Evolutionary conservation across 208 protist species (phyloP).

Genomic region (Vickermania spadyakhi): DNA sequence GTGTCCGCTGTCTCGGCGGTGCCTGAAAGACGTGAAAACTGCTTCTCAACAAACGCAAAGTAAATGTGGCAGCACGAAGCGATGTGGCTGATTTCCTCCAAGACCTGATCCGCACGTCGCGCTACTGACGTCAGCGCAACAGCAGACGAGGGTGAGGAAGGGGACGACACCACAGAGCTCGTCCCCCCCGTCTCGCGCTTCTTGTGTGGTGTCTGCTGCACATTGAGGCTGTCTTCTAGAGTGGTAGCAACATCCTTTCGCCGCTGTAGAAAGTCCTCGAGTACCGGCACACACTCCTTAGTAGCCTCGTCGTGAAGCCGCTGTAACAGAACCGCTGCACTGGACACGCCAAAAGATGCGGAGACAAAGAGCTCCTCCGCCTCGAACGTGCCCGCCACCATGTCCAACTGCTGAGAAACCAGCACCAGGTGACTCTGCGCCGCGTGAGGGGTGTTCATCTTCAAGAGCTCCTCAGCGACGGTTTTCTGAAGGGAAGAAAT

Average conservation of each 20-base stretch:
- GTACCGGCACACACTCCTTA: slow-evolving; percentile 63
- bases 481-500: slow-evolving; percentile 40
- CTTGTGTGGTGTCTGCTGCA: too few species aligned
- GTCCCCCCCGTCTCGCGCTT: slow-evolving; percentile 6
- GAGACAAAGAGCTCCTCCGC: slow-evolving; percentile 53
- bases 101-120: slow-evolving; percentile 60
- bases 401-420: slow-evolving; percentile 72
- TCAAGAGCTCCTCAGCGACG: slow-evolving; percentile 56
- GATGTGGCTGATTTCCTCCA: slow-evolving; percentile 82
- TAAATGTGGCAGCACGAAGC: slow-evolving; percentile 83
- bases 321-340: slow-evolving; percentile 37
- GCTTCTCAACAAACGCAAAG: slow-evolving; percentile 48
- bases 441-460: slow-evolving; percentile 55
- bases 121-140: slow-evolving; percentile 21
- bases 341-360: slow-evolving; percentile 42
- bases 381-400: slow-evolving; percentile 68
- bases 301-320: slow-evolving; percentile 58
- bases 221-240: slow-evolving; percentile 18
- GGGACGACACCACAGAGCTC: slow-evolving; percentile 1
- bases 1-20: not conserved
- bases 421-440: slow-evolving; percentile 68
- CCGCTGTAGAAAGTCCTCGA: slow-evolving; percentile 57
- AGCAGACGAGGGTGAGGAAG: slow-evolving; percentile 3
- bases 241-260: slow-evolving; percentile 24
- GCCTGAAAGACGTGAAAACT: slow-evolving; percentile 5